phyloP scores from a whole-genome alignment of 1,284 basidiomycete genomes.

The Rhodofomes roseus region DNA sequence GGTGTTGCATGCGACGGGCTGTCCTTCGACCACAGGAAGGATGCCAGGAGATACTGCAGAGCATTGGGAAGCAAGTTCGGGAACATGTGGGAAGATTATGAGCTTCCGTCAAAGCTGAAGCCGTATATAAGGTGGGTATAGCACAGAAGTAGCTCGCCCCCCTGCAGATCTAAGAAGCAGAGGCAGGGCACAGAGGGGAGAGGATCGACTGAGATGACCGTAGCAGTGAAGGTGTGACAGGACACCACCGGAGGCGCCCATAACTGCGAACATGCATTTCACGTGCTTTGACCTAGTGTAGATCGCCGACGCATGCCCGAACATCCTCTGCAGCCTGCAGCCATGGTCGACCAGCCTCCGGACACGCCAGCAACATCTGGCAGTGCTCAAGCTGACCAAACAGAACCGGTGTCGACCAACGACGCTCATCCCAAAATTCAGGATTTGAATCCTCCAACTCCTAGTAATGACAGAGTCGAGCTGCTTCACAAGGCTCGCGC shows the following conservation, averaged over 20 bases:
- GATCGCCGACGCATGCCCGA: background rate
- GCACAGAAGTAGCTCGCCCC: background rate
- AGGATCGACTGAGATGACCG: background rate
- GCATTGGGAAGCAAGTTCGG: slow-evolving; percentile 16
- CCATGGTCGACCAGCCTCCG: background rate
- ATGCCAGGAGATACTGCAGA: slow-evolving; percentile 16
- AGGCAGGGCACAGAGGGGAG: background rate
- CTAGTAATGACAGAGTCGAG: slow-evolving; percentile 28
- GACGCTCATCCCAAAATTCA: background rate
- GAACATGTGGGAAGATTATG: slow-evolving; percentile 9
- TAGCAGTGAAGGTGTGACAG: background rate
- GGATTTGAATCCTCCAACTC: background rate
- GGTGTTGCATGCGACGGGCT: slow-evolving; percentile 10
- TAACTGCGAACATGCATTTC: background rate
- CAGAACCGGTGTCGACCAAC: background rate
- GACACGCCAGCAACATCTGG: background rate
- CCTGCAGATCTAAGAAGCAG: too few relatives aligned
- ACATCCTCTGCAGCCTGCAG: background rate
- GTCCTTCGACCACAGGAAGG: slow-evolving; percentile 12
- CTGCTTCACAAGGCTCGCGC: slow-evolving; percentile 56
- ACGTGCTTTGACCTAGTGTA: background rate
- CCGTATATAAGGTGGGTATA: background rate
- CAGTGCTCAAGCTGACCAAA: background rate
- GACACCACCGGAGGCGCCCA: background rate
- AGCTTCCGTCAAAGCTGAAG: too few relatives aligned